Base-by-base conservation (phyloP, 2,329 filamentous ascomycete genomes). In the Huntiella bhutanensis region DNA sequence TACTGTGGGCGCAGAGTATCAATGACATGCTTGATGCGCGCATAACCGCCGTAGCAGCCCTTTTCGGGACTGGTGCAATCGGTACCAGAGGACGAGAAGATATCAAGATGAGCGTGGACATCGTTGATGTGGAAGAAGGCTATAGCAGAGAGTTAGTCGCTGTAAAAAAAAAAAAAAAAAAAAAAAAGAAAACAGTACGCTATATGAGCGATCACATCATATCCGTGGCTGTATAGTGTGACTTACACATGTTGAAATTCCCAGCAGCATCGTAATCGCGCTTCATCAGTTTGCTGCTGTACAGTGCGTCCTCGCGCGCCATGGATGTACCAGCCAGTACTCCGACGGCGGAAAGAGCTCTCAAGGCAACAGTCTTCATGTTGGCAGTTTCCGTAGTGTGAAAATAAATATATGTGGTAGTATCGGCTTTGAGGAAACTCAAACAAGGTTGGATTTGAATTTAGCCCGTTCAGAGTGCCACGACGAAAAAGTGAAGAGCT, bases 101-200 rank as follows among this genome's bases (percentile, higher is more conserved):
- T 60, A 55, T 80, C 75, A 13, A 80, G 62, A 55, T 80, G 77
- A 11, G 77, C 69, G 56, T 80, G 77, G 11, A 80, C 73, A 55
- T 80, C 76, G 55, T 80, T 80, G 64, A 80, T 67, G 57, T 80
- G 77, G 60, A 78, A 79, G 61, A 80, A 78, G 5, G 75, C 64
- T 66, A 46, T 36, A 33, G 11, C 17, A 38, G 10, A 4, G 28
- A n/a, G 12, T 19, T 17, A 45, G 42, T 19, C 10, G 6, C 13
- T 36, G 22, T 15, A 33, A 36, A 36, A 36, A 36, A 1, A 35
- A 35, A 13, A 35, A 1, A 13, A 12, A 4, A 35, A n/a, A n/a
- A n/a, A 36, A 1, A 35, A 35, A 13, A 35, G 5, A 13, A 12
- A 4, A 35, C 33, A 13, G 17, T 19, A 36, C 2, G 34, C 11